Evolutionary conservation across 345 rosid genomes (phyloP).

Genomic region (Salix caprea): DNA sequence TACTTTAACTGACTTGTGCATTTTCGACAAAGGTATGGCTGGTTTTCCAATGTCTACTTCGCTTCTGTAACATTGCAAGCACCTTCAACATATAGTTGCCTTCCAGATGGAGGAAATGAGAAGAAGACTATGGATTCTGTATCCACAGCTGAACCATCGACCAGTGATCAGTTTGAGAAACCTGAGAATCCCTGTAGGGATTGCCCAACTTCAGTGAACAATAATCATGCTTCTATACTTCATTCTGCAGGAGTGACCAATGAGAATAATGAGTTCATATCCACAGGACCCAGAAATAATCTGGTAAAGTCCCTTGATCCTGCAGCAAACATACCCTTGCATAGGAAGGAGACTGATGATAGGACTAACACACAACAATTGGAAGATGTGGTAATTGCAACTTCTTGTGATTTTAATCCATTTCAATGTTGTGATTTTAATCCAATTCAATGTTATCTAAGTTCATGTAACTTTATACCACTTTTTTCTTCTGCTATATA

Average conservation of each 20-base stretch:
- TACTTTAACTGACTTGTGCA: slow-evolving; percentile 15
- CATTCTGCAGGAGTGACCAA: slow-evolving; percentile 11
- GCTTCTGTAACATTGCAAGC: slow-evolving; percentile 38
- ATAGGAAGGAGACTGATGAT: slow-evolving; percentile 26
- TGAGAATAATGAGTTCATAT: slow-evolving; percentile 14
- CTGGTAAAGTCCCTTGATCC: slow-evolving; percentile 28
- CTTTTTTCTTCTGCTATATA: neutral
- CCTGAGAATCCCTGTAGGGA: slow-evolving; percentile 26
- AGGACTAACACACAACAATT: slow-evolving; percentile 24
- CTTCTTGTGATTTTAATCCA: neutral
- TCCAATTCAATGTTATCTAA: neutral
- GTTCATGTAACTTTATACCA: neutral
- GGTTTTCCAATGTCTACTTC: slow-evolving; percentile 54
- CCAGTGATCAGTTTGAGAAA: slow-evolving; percentile 31
- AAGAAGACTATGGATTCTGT: slow-evolving; percentile 33
- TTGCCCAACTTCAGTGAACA: slow-evolving; percentile 29
- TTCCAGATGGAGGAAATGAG: slow-evolving; percentile 37
- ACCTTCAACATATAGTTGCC: slow-evolving; percentile 27
- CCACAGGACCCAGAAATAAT: slow-evolving; percentile 17
- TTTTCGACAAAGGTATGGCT: slow-evolving; percentile 78
- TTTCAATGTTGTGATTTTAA: neutral
- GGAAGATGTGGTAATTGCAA: slow-evolving; percentile 40
- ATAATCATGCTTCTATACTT: slow-evolving; percentile 23
- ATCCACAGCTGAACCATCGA: slow-evolving; percentile 28
- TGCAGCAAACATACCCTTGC: slow-evolving; percentile 25